phyloP scores from a whole-genome alignment of 2,329 filamentous ascomycete genomes.

The Aspergillus calidoustus region DNA sequence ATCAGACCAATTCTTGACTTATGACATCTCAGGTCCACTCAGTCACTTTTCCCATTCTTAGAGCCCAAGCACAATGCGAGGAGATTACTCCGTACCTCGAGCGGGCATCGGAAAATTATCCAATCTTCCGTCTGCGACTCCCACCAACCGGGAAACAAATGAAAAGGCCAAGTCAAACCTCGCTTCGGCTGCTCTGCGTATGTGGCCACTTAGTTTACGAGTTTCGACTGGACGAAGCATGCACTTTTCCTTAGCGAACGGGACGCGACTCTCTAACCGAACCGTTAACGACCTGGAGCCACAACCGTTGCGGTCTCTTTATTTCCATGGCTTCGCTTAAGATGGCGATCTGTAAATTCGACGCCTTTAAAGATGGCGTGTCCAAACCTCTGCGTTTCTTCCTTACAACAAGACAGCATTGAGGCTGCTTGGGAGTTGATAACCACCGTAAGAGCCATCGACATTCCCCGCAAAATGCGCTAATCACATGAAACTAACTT shows the following conservation, averaged over 20 bases:
- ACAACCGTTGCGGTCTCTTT: not conserved
- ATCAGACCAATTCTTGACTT: not conserved
- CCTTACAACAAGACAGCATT: not conserved
- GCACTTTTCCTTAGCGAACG: not conserved
- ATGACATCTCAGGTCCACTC: not conserved
- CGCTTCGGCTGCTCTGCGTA: not conserved
- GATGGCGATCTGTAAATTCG: not conserved
- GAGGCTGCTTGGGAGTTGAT: not conserved
- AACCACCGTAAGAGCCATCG: not conserved
- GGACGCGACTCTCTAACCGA: slow-evolving; percentile 6
- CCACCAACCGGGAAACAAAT: not conserved
- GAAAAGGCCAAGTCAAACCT: not conserved
- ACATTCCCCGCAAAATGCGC: not conserved
- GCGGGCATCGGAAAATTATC: not conserved
- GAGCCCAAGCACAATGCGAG: not conserved
- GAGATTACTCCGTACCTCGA: not conserved
- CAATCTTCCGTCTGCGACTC: not conserved
- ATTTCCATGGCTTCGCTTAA: not conserved
- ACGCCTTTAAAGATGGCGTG: not conserved
- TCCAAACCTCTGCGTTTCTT: not conserved
- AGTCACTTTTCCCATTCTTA: too few species aligned
- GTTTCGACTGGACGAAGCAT: not conserved
- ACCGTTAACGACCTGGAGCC: not conserved
- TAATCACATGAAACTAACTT: not conserved
- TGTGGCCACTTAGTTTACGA: not conserved